Base-by-base conservation (phyloP, 2,329 filamentous ascomycete species). In the Phaeophleospora eucalypticola region DNA sequence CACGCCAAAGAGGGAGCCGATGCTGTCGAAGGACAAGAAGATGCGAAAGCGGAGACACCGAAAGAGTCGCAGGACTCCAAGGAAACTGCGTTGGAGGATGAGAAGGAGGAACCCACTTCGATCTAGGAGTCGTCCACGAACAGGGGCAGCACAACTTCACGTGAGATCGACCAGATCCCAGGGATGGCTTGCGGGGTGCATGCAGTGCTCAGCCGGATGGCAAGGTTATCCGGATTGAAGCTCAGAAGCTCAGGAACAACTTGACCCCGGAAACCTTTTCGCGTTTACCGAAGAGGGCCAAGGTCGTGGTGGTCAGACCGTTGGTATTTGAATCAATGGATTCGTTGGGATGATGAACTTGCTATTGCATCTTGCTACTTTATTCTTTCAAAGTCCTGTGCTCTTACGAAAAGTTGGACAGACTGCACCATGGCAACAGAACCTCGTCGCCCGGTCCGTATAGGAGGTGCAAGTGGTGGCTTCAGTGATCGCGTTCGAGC, bases 401-500 rank as follows among this genome's bases (percentile, higher is more conserved):
- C 24, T 6, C 7, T 29, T 6, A 29, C 6, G 24, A 29, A 29
- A 29, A 6, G 24, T 12, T 29, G 24, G 7, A 29, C 7, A 29
- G 12, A 29, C 12, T 6, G 34, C 34, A 36, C 12, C 14, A 29
- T 29, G 24, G 34, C 34, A 36, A 8, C 14, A n/a, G 34, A 7
- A 36, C 6, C n/a, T 32, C 51, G 34, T 21, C 48, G 51, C 24
- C 42, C 48, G 18, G 48, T 52, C 3, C 48, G 45, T n/a, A 46
- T 51, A 8, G 43, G 60, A 29, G 65, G 65, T 34, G 63, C 59
- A 38, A 63, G 59, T 2, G 64, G 65, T 24, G 64, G 63, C 20
- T 65, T 66, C 51, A 62, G 58, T n/a, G 64, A 67, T 45, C 57
- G 64, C 10, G 58, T 60, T 12, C 49, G 50, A 27, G 63, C 63